Conservation (phyloP, 257 asterid genomes). For the Solanum clarkiae region DNA sequence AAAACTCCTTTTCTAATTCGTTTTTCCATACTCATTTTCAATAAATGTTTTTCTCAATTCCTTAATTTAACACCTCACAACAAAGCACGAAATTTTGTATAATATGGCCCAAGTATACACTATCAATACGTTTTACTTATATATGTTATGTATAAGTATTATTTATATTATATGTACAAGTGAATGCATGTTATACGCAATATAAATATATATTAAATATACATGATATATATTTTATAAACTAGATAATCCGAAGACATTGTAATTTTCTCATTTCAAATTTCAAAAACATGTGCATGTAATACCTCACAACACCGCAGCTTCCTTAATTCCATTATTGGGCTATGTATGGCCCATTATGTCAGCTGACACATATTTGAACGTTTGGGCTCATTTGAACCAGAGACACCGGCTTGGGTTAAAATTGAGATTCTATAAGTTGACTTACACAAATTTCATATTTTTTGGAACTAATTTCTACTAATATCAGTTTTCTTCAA, state of each 20-base stretch:
- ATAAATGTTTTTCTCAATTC: too few species aligned
- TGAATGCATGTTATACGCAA: too few species aligned
- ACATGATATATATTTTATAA: too few species aligned
- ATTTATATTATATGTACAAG: too few species aligned
- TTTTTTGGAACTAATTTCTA: too few species aligned
- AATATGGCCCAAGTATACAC: not conserved
- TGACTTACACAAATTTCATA: too few species aligned
- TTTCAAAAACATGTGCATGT: too few species aligned
- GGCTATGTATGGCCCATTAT: not conserved
- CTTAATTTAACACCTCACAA: not conserved
- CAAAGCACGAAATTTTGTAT: not conserved
- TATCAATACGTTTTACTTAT: too few species aligned
- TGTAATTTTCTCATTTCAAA: not conserved
- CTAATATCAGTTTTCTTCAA: accelerated
- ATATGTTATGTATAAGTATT: too few species aligned
- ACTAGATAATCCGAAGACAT: not conserved
- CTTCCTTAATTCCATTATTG: not conserved
- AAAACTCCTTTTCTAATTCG: too few species aligned
- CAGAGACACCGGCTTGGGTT: not conserved
- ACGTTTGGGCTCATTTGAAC: not conserved
- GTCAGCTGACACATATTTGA: not conserved
- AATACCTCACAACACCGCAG: not conserved
- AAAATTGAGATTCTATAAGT: not conserved
- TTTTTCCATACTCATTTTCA: too few species aligned
- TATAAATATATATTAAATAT: too few species aligned